A percentile compares a stretch with the other conserved stretches of the same genome.
Evolutionary conservation across 768 basidiomycete species (phyloP).

Genomic region (Cubamyces sp.): DNA sequence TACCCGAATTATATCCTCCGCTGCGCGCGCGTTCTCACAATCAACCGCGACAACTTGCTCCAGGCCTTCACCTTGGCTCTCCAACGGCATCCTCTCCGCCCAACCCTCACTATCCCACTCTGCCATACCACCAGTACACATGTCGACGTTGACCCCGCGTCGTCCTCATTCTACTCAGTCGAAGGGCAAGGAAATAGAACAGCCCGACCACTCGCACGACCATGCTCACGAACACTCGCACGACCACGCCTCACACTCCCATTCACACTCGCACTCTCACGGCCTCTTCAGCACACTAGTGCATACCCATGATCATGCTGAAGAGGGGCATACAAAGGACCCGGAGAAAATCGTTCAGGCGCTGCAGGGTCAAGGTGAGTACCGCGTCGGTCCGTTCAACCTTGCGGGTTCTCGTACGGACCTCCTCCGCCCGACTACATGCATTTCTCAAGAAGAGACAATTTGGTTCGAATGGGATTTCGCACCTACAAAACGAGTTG

Average conservation of each 20-base stretch:
- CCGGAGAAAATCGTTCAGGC: slow-evolving; percentile 72
- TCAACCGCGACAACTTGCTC: neutral
- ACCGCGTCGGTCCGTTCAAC: slow-evolving; percentile 11
- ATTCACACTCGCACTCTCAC: slow-evolving; percentile 60
- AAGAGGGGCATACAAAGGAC: slow-evolving; percentile 60
- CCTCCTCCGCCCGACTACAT: neutral
- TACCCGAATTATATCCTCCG: slow-evolving; percentile 13
- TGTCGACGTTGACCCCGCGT: slow-evolving; percentile 17
- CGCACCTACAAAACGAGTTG: no score
- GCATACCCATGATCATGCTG: slow-evolving; percentile 67
- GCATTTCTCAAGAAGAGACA: neutral
- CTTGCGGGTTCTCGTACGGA: neutral
- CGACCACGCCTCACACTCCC: slow-evolving; percentile 42
- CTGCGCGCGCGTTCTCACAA: slow-evolving; percentile 12
- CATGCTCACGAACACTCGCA: slow-evolving; percentile 2
- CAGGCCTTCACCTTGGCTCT: neutral
- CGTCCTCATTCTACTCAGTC: slow-evolving; percentile 24
- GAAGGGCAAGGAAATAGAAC: slow-evolving; percentile 33
- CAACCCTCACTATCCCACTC: neutral
- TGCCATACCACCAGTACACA: neutral
- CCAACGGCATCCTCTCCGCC: neutral
- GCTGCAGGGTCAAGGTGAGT: slow-evolving; percentile 65
- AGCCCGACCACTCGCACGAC: slow-evolving; percentile 13
- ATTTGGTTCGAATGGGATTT: no score
- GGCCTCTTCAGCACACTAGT: slow-evolving; percentile 53